A percentile compares a stretch with the other conserved stretches of the same genome.
phyloP scores from a whole-genome alignment of 1,139 yeast genomes.

The Kodamaea ohmeri region DNA sequence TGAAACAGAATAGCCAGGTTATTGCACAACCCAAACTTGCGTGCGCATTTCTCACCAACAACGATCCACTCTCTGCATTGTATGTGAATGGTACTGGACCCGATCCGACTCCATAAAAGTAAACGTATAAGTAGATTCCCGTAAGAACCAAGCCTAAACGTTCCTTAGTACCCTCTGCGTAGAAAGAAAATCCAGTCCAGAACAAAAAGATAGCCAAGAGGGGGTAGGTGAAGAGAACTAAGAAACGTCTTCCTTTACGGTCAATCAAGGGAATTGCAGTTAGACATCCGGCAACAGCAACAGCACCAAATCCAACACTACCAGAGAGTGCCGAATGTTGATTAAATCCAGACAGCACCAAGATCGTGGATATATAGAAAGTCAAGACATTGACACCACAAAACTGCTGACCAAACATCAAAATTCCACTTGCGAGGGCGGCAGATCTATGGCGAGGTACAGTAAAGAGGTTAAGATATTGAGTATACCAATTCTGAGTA shows the following conservation, averaged over 20 bases:
- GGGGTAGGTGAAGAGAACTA: slow-evolving; percentile 10
- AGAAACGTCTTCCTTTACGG: slow-evolving; percentile 9
- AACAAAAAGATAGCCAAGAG: slow-evolving; percentile 8
- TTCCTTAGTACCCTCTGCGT: slow-evolving; percentile 5
- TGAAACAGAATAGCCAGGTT: slow-evolving; percentile 10
- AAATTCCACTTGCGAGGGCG: slow-evolving; percentile 7
- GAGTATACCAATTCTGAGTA: slow-evolving; percentile 5
- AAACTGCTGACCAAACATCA: slow-evolving; percentile 11
- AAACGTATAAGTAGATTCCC: slow-evolving; percentile 10
- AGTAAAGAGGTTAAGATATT: slow-evolving; percentile 6
- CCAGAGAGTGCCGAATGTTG: slow-evolving; percentile 14
- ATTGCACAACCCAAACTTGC: slow-evolving; percentile 9
- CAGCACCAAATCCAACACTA: slow-evolving; percentile 15
- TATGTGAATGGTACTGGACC: slow-evolving; percentile 11
- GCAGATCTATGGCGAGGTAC: slow-evolving; percentile 9
- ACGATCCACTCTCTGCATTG: slow-evolving; percentile 10
- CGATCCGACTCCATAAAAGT: slow-evolving; percentile 10
- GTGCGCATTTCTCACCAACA: slow-evolving; percentile 10
- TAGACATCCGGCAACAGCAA: slow-evolving; percentile 8
- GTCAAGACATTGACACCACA: slow-evolving; percentile 12
- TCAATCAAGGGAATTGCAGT: slow-evolving; percentile 10
- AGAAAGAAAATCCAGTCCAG: slow-evolving; percentile 11
- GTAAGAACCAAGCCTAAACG: slow-evolving; percentile 9
- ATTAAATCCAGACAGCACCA: slow-evolving; percentile 15
- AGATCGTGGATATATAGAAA: slow-evolving; percentile 14